These are phyloP conservation scores for Leccinum longicurvipes DNA, from an alignment of 768 basidiomycete species.

Conservation along the genomic window DNA sequence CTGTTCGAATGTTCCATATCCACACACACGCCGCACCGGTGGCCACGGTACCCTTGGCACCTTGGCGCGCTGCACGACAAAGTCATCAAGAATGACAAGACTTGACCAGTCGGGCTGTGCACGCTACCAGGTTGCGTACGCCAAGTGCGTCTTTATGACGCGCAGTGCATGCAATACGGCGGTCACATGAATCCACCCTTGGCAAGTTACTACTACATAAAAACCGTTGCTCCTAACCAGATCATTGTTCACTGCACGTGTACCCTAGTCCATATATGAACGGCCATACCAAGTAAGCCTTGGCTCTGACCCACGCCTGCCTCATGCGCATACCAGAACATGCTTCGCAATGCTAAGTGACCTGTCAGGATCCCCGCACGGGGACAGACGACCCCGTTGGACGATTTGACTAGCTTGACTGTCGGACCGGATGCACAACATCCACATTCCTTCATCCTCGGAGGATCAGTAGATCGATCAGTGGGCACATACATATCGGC, in stretches of 20 bases:
- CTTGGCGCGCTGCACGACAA: not conserved
- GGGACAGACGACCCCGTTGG: too few relatives aligned
- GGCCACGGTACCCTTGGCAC: not conserved
- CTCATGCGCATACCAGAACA: too few relatives aligned
- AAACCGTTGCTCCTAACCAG: not conserved
- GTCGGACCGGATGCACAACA: not conserved
- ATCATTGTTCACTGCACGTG: too few relatives aligned
- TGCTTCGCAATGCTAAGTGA: too few relatives aligned
- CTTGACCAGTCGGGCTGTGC: not conserved
- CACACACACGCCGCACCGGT: constrained; percentile 6
- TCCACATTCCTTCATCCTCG: not conserved
- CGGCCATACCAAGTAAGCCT: too few relatives aligned
- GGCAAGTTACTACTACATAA: not conserved
- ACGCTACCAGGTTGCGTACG: not conserved
- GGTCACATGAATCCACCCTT: not conserved
- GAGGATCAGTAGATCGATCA: too few relatives aligned
- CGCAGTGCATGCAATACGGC: not conserved
- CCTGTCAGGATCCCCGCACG: not conserved
- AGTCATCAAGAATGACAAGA: not conserved
- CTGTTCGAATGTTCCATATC: constrained; percentile 28
- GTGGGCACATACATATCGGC: not conserved
- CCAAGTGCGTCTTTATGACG: not conserved
- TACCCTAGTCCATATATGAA: too few relatives aligned
- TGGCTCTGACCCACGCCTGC: too few relatives aligned
- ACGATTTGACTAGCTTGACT: not conserved